phyloP scores from a whole-genome alignment of 78 protist genomes.

The Abeoforma whisleri region DNA sequence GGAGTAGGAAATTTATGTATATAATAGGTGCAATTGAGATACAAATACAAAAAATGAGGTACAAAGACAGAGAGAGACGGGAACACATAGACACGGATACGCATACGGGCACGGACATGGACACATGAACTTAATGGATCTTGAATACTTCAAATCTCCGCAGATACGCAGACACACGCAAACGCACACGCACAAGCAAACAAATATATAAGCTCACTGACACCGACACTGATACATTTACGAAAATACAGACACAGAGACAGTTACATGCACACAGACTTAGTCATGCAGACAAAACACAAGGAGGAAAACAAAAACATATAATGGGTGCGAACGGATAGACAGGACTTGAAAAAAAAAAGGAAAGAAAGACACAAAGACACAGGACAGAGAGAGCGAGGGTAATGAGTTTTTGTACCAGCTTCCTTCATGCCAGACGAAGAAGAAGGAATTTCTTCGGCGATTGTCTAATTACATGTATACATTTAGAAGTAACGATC shows the following conservation, averaged over 20 bases:
- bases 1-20: not conserved
- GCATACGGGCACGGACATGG: not conserved
- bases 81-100: not conserved
- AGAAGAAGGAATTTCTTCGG: not conserved
- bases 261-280: too few relatives aligned
- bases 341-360: too few relatives aligned
- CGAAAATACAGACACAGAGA: too few relatives aligned
- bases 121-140: not conserved
- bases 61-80: not conserved
- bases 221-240: too few relatives aligned
- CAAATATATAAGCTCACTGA: too few relatives aligned
- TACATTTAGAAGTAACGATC: too few relatives aligned
- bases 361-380: too few relatives aligned
- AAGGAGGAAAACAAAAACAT: too few relatives aligned
- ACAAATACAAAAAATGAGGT: not conserved
- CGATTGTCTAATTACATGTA: not conserved
- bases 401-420: too few relatives aligned
- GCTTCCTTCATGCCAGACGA: not conserved
- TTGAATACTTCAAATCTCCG: not conserved
- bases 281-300: too few relatives aligned
- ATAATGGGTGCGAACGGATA: too few relatives aligned
- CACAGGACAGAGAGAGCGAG: too few relatives aligned
- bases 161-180: slow-evolving; percentile 10
- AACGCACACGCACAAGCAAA: not conserved
- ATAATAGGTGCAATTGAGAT: not conserved